Evolutionary conservation across 139 green algal genomes (phyloP).

Genomic region (Zygnema cylindricum): DNA sequence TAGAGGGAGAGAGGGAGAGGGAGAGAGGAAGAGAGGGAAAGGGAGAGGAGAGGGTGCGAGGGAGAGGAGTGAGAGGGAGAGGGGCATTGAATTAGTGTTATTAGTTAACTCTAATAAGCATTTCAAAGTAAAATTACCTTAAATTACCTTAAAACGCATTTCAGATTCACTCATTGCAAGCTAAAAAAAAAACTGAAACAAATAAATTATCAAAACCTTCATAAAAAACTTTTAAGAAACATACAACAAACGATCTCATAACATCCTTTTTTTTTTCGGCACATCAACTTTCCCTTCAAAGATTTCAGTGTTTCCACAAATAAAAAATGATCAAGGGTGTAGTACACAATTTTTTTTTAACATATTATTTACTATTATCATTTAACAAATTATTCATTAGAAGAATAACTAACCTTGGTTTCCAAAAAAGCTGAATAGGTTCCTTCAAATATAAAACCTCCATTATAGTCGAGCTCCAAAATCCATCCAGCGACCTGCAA

Average conservation of each 20-base stretch:
- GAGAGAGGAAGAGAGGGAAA: neutral
- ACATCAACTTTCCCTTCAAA: no score
- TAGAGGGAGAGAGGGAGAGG: slow-evolving; percentile 15
- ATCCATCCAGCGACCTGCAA: slow-evolving; percentile 83
- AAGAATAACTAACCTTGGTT: slow-evolving; percentile 63
- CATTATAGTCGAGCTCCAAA: slow-evolving; percentile 77
- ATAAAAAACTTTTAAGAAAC: no score
- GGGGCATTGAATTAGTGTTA: slow-evolving; percentile 84
- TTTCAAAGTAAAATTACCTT: no score
- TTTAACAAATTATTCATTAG: slow-evolving; percentile 1
- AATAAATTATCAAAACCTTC: neutral
- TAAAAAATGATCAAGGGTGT: neutral
- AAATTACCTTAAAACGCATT: slow-evolving; percentile 70
- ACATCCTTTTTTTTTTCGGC: no score
- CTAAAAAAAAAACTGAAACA: slow-evolving; percentile 25
- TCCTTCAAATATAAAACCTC: slow-evolving; percentile 84
- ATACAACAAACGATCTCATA: no score
- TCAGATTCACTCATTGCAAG: slow-evolving; percentile 72
- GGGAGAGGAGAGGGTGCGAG: neutral
- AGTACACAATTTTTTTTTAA: neutral
- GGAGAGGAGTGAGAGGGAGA: slow-evolving; percentile 53
- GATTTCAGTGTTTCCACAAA: neutral
- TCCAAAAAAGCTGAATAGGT: slow-evolving; percentile 80
- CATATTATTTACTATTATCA: neutral
- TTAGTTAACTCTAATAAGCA: no score